A percentile compares a stretch with the other conserved stretches of the same genome.
Evolutionary conservation across 2,329 filamentous ascomycete species (phyloP).

Genomic region (Sporothrix mexicana): DNA sequence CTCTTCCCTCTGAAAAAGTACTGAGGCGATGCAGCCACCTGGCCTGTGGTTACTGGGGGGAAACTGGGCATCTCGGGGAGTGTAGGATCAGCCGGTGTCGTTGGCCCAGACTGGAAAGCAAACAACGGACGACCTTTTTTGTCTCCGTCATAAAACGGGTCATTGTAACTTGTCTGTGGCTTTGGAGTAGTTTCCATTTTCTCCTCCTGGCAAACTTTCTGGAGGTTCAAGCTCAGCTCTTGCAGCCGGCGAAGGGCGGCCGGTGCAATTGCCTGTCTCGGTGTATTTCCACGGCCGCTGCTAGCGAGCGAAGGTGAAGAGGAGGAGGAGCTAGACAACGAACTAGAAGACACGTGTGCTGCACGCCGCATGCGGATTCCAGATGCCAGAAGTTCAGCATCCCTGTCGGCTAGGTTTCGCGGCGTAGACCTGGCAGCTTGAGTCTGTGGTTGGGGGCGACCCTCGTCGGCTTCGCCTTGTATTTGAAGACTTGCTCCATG

Average conservation of each 20-base stretch:
- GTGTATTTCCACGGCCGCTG: slow-evolving; percentile 34
- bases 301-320: slow-evolving; percentile 36
- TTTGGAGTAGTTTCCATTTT: not conserved
- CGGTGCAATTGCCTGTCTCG: slow-evolving; percentile 20
- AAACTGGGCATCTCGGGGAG: not conserved
- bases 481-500: not conserved
- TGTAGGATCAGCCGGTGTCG: slow-evolving; percentile 28
- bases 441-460: not conserved
- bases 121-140: not conserved
- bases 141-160: slow-evolving; percentile 34
- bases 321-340: not conserved
- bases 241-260: slow-evolving; percentile 33
- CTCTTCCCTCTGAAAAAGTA: slow-evolving; percentile 61
- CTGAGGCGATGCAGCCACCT: slow-evolving; percentile 21
- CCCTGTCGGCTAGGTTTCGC: not conserved
- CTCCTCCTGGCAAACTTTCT: slow-evolving; percentile 27
- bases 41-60: not conserved
- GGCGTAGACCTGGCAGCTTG: not conserved
- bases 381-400: not conserved
- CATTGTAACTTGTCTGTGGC: not conserved
- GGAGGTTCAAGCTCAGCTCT: slow-evolving; percentile 34
- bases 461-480: not conserved
- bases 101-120: slow-evolving; percentile 34
- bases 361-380: not conserved
- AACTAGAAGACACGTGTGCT: not conserved